These are phyloP conservation scores for Rhodotorula diobovata DNA, from an alignment of 768 basidiomycete species.

Conservation along the genomic window DNA sequence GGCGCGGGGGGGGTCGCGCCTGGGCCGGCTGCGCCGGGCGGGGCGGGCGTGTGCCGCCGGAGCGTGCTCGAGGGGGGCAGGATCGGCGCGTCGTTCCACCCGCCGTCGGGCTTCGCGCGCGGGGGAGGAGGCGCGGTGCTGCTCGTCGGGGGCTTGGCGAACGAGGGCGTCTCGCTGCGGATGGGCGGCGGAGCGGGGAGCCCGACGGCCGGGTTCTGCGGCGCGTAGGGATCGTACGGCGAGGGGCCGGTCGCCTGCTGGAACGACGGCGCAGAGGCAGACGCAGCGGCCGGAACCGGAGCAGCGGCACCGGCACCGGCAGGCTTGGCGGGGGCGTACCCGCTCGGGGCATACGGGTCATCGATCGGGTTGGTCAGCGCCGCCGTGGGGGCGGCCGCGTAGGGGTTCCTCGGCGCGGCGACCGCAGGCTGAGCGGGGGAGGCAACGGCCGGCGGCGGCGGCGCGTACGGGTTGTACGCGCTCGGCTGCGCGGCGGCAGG, in stretches of 20 bases:
- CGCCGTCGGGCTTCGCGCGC: slow-evolving; percentile 21
- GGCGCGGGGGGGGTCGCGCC: slow-evolving; percentile 12
- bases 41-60: slow-evolving; percentile 24
- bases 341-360: slow-evolving; percentile 39
- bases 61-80: not conserved
- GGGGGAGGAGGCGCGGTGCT: slow-evolving; percentile 27
- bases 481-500: slow-evolving; percentile 46
- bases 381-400: slow-evolving; percentile 38
- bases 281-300: not conserved
- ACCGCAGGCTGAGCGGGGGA: not conserved
- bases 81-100: slow-evolving; percentile 37
- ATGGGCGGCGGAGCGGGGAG: slow-evolving; percentile 34
- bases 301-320: not conserved
- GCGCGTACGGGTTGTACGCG: slow-evolving; percentile 12
- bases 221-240: not conserved
- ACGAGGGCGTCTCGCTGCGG: slow-evolving; percentile 27
- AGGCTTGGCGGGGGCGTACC: slow-evolving; percentile 13
- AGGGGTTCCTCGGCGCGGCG: slow-evolving; percentile 34
- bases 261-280: no score
- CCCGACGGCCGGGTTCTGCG: slow-evolving; percentile 15
- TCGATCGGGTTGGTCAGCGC: slow-evolving; percentile 42
- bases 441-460: slow-evolving; percentile 6
- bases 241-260: not conserved
- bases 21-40: not conserved
- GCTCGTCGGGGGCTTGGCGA: not conserved